phyloP scores from a whole-genome alignment of 257 asterid genomes.

The Handroanthus guayacan region DNA sequence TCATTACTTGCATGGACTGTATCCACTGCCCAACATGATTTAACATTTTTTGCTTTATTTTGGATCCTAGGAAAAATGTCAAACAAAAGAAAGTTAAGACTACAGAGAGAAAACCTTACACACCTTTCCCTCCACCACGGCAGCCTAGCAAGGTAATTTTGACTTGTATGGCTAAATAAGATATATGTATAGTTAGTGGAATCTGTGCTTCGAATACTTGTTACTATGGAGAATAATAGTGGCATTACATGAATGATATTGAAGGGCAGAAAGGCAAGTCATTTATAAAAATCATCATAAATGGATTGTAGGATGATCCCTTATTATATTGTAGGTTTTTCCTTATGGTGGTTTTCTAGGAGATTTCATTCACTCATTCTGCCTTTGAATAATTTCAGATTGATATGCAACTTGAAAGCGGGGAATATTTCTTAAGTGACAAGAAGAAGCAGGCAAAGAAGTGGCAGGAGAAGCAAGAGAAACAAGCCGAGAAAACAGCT shows the following conservation, averaged over 20 bases:
- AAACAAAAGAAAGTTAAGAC: slow-evolving; percentile 81
- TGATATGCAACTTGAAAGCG: slow-evolving; percentile 87
- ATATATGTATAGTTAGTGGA: not conserved
- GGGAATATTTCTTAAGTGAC: slow-evolving; percentile 85
- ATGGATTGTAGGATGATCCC: not conserved
- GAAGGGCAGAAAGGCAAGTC: not conserved
- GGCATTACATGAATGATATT: not conserved
- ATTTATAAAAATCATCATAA: not conserved
- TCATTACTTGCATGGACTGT: not conserved
- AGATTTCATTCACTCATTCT: not conserved
- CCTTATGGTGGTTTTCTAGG: not conserved
- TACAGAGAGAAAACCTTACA: slow-evolving; percentile 86
- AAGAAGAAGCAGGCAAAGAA: slow-evolving; percentile 79
- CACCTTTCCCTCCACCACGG: slow-evolving; percentile 98
- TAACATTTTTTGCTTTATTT: slow-evolving; percentile 26
- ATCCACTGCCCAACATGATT: slow-evolving; percentile 1
- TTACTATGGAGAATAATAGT: not conserved
- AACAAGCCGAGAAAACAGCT: slow-evolving; percentile 78
- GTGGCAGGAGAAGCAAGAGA: slow-evolving; percentile 91
- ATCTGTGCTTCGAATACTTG: not conserved
- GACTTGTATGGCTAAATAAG: slow-evolving; percentile 5
- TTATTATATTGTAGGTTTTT: not conserved
- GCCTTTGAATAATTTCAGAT: slow-evolving; percentile 48
- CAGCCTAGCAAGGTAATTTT: slow-evolving; percentile 83
- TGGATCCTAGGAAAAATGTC: slow-evolving; percentile 78